Conservation (phyloP, 441 rosid genomes). For the Omphalea diandra region DNA sequence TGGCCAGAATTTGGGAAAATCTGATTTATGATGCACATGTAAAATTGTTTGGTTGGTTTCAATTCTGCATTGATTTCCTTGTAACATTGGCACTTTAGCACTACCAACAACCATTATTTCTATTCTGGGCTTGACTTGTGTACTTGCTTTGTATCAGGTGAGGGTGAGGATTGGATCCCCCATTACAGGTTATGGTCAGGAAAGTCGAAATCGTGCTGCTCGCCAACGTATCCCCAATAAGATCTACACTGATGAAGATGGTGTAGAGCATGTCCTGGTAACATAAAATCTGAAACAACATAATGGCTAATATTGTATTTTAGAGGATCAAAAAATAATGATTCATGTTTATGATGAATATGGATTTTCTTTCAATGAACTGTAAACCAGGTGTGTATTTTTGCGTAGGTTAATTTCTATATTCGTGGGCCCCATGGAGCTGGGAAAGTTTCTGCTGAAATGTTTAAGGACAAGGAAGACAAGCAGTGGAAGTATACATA, state of each 20-base stretch:
- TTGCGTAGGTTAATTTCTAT: slow-evolving; percentile 76
- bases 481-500: slow-evolving; percentile 88
- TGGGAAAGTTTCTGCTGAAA: slow-evolving; percentile 82
- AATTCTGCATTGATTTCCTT: not conserved
- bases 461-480: slow-evolving; percentile 87
- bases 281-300: slow-evolving; percentile 16
- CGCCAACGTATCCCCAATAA: slow-evolving; percentile 90
- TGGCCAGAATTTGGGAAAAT: not conserved
- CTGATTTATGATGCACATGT: not conserved
- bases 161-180: slow-evolving; percentile 96
- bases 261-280: slow-evolving; percentile 91
- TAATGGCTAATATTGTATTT: too few relatives aligned
- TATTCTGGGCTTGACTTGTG: slow-evolving; percentile 12
- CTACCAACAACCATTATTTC: not conserved
- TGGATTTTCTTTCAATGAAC: not conserved
- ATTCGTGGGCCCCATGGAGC: slow-evolving; percentile 95
- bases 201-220: slow-evolving; percentile 93
- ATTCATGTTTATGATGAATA: too few relatives aligned
- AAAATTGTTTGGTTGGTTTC: not conserved
- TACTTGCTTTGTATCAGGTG: slow-evolving; percentile 51
- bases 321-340: too few relatives aligned
- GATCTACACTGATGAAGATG: slow-evolving; percentile 84
- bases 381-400: too few relatives aligned
- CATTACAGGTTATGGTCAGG: slow-evolving; percentile 96
- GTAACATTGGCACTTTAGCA: not conserved